Conservation (phyloP, 2,329 filamentous ascomycete genomes). For the Cladosporium cucumerinum region DNA sequence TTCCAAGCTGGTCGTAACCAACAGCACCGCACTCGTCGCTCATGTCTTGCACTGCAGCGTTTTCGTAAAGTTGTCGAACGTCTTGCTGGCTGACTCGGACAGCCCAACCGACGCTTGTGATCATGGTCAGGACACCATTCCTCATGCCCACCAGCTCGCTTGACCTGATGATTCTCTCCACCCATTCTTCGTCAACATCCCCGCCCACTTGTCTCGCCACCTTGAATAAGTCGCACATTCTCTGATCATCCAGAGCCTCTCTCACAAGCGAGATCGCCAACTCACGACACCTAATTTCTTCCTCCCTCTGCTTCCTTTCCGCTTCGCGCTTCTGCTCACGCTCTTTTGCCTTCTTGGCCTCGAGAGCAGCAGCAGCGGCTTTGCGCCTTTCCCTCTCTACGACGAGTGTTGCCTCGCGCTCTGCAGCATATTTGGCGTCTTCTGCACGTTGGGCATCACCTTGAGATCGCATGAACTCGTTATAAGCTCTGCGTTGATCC, state of each 20-base stretch:
- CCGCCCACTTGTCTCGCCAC: conserved; percentile 42
- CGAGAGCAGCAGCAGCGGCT: conserved; percentile 42
- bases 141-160: conserved; percentile 36
- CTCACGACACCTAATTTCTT: conserved; percentile 36
- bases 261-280: conserved; percentile 33
- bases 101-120: conserved; percentile 45
- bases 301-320: conserved; percentile 37
- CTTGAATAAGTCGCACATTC: conserved; percentile 38
- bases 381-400: conserved; percentile 42
- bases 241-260: conserved; percentile 29
- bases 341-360: conserved; percentile 40
- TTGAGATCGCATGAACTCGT: conserved; percentile 50
- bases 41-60: conserved; percentile 27
- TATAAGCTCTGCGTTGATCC: conserved; percentile 44
- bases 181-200: conserved; percentile 39
- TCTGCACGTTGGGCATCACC: conserved; percentile 44
- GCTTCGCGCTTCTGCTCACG: conserved; percentile 39
- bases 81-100: conserved; percentile 39
- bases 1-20: conserved; percentile 34
- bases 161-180: conserved; percentile 43
- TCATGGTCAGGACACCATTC: conserved; percentile 35
- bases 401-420: conserved; percentile 43
- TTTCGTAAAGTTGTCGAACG: conserved; percentile 41
- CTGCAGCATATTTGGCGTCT: conserved; percentile 43
- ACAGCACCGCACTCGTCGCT: conserved; percentile 36